Evolutionary conservation across 1,139 yeast species (phyloP).

Genomic region (Protomyces lactucae-debilis): DNA sequence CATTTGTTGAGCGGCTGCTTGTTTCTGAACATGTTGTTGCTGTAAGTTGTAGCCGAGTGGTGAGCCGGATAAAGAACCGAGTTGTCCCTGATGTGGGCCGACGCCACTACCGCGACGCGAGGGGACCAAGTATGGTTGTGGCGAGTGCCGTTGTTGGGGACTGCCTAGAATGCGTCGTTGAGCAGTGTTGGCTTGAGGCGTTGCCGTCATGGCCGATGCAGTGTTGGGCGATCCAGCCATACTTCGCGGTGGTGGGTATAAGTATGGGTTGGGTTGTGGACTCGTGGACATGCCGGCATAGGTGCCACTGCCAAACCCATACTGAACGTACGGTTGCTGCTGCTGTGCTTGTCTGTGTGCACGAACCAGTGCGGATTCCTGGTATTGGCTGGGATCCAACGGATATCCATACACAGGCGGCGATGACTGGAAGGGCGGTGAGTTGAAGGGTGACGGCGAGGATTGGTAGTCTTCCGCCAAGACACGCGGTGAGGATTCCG

Average conservation of each 20-base stretch:
- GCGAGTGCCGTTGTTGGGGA: not conserved
- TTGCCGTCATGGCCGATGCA: not conserved
- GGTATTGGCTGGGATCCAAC: not conserved
- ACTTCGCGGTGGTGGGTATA: not conserved
- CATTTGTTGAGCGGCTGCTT: not conserved
- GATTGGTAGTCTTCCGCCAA: constrained; percentile 20
- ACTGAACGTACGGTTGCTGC: not conserved
- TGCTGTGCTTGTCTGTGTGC: not conserved
- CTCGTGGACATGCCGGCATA: not conserved
- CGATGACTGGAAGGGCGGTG: constrained; percentile 20
- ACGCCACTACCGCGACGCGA: not conserved
- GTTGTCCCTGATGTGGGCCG: not conserved
- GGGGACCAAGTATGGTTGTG: not conserved
- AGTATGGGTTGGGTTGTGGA: not conserved
- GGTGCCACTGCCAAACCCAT: not conserved
- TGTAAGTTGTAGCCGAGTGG: not conserved
- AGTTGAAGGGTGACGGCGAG: constrained; percentile 19
- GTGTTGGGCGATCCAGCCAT: not conserved
- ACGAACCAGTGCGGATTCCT: not conserved
- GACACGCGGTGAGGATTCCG: constrained; percentile 18
- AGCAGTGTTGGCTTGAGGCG: not conserved
- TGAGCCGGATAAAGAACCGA: not conserved
- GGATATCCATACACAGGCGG: constrained; percentile 10
- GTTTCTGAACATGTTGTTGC: not conserved
- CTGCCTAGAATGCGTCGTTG: not conserved